Evolutionary conservation across 1,139 yeast species (phyloP).

Genomic region (Protomyces lactucae-debilis): DNA sequence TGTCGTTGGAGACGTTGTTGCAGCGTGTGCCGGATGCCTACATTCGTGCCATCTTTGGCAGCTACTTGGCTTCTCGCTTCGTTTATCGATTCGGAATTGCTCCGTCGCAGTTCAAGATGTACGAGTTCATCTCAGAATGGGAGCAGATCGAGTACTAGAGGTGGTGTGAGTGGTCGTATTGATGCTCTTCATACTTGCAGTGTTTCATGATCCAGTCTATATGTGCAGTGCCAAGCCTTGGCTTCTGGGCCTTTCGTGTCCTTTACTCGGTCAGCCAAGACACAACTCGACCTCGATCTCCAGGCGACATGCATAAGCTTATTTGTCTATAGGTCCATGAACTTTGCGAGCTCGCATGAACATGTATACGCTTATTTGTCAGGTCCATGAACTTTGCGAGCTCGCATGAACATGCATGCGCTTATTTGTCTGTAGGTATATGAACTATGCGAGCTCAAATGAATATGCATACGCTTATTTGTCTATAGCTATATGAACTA

Average conservation of each 20-base stretch:
- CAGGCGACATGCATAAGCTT: neutral
- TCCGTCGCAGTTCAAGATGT: conserved; percentile 49
- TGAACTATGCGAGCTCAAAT: too few relatives aligned
- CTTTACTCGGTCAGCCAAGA: neutral
- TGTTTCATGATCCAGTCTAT: neutral
- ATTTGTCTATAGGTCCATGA: too few relatives aligned
- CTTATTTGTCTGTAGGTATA: too few relatives aligned
- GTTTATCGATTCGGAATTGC: conserved; percentile 70
- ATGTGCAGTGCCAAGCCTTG: neutral
- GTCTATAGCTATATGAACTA: too few relatives aligned
- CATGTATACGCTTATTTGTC: neutral
- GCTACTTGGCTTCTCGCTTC: conserved; percentile 80
- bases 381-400: too few relatives aligned
- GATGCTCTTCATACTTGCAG: neutral
- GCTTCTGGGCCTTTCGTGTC: neutral
- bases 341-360: too few relatives aligned
- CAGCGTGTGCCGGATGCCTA: conserved; percentile 81
- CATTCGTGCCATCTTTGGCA: conserved; percentile 83
- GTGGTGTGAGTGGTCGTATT: neutral
- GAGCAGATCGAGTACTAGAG: neutral
- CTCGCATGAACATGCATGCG: neutral
- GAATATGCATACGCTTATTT: neutral
- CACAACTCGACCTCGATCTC: neutral
- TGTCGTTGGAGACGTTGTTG: conserved; percentile 72
- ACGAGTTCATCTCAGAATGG: conserved; percentile 19